phyloP scores from a whole-genome alignment of 192 early-diverging fungal genomes.

The Rhizophagus prolifer region DNA sequence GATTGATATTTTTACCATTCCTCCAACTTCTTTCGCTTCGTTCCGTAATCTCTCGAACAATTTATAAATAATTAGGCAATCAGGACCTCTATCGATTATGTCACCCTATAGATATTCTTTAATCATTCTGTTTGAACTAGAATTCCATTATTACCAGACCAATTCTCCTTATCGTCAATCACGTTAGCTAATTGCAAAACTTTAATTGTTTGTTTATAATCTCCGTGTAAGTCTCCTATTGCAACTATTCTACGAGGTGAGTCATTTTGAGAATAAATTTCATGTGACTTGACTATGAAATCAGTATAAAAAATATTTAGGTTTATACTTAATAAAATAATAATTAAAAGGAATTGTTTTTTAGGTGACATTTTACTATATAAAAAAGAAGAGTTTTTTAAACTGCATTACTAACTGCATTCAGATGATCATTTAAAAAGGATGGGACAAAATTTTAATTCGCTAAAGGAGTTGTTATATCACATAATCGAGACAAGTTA shows the following conservation, averaged over 20 bases:
- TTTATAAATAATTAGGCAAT: slow-evolving; percentile 68
- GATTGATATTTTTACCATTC: slow-evolving; percentile 36
- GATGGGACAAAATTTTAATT: too few species aligned
- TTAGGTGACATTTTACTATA: too few species aligned
- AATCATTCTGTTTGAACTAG: slow-evolving; percentile 59
- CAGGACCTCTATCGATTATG: slow-evolving; percentile 71
- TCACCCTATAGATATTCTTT: slow-evolving; percentile 52
- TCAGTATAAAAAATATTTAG: too few species aligned
- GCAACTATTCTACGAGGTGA: slow-evolving; percentile 50
- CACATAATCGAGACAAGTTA: too few species aligned
- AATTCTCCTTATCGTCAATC: slow-evolving; percentile 56
- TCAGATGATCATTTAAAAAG: too few species aligned
- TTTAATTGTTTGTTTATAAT: slow-evolving; percentile 48
- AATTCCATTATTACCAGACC: slow-evolving; percentile 54
- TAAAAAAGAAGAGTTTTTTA: too few species aligned
- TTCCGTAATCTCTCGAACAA: slow-evolving; percentile 55
- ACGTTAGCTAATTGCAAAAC: slow-evolving; percentile 62
- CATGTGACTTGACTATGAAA: background rate
- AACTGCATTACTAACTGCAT: too few species aligned
- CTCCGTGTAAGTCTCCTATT: slow-evolving; percentile 72
- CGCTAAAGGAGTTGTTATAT: too few species aligned
- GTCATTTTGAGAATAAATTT: background rate
- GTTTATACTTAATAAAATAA: too few species aligned
- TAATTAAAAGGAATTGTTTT: too few species aligned
- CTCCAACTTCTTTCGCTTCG: slow-evolving; percentile 54